Percentiles rank a stretch among this genome's conserved stretches.
Evolutionary conservation across 1,139 yeast species (phyloP).

Genomic region (Hemisphaericaspora xylofermentans): DNA sequence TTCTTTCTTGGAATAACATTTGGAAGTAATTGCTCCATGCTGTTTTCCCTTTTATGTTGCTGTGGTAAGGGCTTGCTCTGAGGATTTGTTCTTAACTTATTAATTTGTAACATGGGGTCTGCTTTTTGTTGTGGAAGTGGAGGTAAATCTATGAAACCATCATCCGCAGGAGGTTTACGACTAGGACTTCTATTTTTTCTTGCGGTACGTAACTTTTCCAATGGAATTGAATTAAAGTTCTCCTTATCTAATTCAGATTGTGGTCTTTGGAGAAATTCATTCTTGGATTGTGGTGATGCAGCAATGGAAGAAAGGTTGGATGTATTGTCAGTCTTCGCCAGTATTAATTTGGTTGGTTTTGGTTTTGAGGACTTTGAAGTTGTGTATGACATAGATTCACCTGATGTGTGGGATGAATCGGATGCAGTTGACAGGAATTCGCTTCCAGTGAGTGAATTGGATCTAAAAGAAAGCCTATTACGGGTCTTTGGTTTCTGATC

Average conservation of each 20-base stretch:
- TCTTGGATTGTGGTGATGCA: neutral
- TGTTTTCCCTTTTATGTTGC: neutral
- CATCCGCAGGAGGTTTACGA: conserved; percentile 2
- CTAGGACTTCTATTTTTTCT: conserved; percentile 1
- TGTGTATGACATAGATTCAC: conserved; percentile 19
- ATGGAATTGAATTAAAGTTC: neutral
- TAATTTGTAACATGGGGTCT: neutral
- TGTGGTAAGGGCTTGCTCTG: neutral
- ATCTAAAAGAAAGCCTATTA: conserved; percentile 7
- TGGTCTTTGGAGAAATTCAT: neutral
- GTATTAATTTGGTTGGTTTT: neutral
- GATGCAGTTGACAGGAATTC: conserved; percentile 36
- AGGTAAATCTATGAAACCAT: neutral
- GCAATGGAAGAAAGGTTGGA: neutral
- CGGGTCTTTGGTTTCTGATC: conserved; percentile 4
- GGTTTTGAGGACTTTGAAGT: conserved; percentile 1
- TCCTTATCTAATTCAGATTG: neutral
- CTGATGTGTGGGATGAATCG: conserved; percentile 34
- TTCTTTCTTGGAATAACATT: conserved; percentile 1
- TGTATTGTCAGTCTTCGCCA: neutral
- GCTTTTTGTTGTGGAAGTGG: neutral
- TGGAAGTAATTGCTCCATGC: neutral
- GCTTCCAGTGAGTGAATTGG: conserved; percentile 26
- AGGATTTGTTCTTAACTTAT: neutral
- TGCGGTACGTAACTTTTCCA: neutral